phyloP scores from a whole-genome alignment of 2,329 filamentous ascomycete species.

The Stemphylium vesicarium region DNA sequence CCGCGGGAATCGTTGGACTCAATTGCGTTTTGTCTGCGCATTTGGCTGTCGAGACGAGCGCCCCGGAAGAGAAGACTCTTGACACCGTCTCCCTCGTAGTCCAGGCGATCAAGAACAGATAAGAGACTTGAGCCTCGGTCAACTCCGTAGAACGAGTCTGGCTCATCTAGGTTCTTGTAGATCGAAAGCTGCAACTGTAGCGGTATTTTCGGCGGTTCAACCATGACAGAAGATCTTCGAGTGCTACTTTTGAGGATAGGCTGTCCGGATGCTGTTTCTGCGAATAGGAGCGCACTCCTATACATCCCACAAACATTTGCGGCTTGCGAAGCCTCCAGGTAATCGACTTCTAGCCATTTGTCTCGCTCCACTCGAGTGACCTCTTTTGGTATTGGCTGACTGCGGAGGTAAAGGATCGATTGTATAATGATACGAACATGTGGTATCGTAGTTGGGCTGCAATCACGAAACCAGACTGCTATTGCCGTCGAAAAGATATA shows the following conservation, averaged over 20 bases:
- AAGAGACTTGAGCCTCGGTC: constrained; percentile 77
- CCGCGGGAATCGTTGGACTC: constrained; percentile 68
- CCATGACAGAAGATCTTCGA: constrained; percentile 66
- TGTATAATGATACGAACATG: constrained; percentile 78
- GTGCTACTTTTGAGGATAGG: constrained; percentile 56
- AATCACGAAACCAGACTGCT: constrained; percentile 66
- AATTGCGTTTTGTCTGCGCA: constrained; percentile 66
- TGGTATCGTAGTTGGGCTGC: constrained; percentile 57
- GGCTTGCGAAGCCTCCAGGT: constrained; percentile 70
- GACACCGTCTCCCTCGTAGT: constrained; percentile 86
- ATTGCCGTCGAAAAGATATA: constrained; percentile 67
- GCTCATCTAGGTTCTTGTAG: constrained; percentile 92
- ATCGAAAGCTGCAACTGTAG: constrained; percentile 77
- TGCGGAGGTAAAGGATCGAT: constrained; percentile 84
- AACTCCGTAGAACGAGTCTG: constrained; percentile 93
- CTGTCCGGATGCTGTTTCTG: constrained; percentile 72
- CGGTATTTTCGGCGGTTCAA: constrained; percentile 57
- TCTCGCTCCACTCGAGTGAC: constrained; percentile 77
- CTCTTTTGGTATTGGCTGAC: constrained; percentile 77
- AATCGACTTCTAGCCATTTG: constrained; percentile 86
- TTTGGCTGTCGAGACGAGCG: constrained; percentile 86
- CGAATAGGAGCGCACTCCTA: constrained; percentile 83
- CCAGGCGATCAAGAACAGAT: constrained; percentile 79
- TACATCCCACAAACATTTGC: constrained; percentile 82
- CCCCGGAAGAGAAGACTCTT: constrained; percentile 91